Evolutionary conservation across 768 basidiomycete species (phyloP), one percentile per base, ranked within the genome.

Genomic region (Chalciporus sphaerocephalus): DNA sequence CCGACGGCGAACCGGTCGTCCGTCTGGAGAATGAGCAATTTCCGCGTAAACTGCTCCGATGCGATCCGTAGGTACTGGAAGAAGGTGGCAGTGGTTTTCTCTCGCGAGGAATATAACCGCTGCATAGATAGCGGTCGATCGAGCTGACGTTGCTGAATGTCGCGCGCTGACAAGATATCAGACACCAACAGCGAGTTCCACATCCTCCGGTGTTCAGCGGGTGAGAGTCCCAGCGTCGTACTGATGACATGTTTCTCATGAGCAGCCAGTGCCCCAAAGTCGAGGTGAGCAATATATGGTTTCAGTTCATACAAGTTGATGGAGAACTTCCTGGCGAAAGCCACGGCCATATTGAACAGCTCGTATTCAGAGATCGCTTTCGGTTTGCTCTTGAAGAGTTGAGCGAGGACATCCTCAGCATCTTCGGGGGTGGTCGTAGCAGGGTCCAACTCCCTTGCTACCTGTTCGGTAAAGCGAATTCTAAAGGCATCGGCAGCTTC

Each of bases 101-200:
- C 57, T 12, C 60, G 69, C 0, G 83, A 84, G 0, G 78, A 76
- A 56, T 83, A 86, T 5, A 85, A 60, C 7, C 78, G 72, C 45
- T 85, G 82, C 34, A 85, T 65, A 0, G 74, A 69, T 44, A 82
- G 72, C 8, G 80, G 79, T 2, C 70, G 73, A 30, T 72, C 62
- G 9, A 85, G 67, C 5, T 73, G 65, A 17, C 77, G 67, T 36
- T 77, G 71, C 43, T 73, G 73, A 11, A 86, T 59, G 52, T 84
- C 81, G 20, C 66, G 56, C 4, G 62, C 54, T 0, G 68, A 72
- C 43, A 86, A 58, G 20, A 85, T 79, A 46, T 83, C 79, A 0
- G 83, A 85, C 2, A 73, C 73, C 46, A 80, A 56, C 4, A 85
- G 65, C 2, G 81, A 83, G 52, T 84, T 84, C 80, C 81, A 86